Conservation (phyloP, 768 basidiomycete genomes). For the Hericium rajendrae region DNA sequence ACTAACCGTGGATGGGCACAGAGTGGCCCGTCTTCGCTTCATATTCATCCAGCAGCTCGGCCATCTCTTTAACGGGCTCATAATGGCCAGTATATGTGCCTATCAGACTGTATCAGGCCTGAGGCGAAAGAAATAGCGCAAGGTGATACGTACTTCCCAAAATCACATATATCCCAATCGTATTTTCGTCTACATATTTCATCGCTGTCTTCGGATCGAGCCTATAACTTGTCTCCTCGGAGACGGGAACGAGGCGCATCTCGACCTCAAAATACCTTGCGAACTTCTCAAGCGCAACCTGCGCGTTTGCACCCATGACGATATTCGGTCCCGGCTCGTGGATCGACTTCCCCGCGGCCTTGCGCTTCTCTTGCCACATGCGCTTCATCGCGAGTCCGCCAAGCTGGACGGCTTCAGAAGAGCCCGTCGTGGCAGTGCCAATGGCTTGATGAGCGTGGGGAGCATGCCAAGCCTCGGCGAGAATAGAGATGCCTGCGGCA, state of each 20-base stretch:
- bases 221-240: conserved; percentile 61
- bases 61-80: conserved; percentile 82
- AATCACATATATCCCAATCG: conserved; percentile 58
- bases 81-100: conserved; percentile 43
- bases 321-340: conserved; percentile 60
- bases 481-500: conserved; percentile 36
- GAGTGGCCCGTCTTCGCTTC: conserved; percentile 33
- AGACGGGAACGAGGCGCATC: conserved; percentile 52
- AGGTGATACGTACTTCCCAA: conserved; percentile 29
- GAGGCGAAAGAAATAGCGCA: neutral
- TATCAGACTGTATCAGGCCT: neutral
- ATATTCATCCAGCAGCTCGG: conserved; percentile 55
- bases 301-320: conserved; percentile 59
- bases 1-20: conserved; percentile 32
- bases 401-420: conserved; percentile 63
- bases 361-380: conserved; percentile 58
- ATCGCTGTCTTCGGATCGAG: conserved; percentile 62
- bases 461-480: conserved; percentile 62
- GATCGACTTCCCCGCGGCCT: conserved; percentile 55
- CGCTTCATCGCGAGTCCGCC: conserved; percentile 70
- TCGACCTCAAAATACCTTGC: conserved; percentile 63
- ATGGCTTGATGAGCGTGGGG: conserved; percentile 44
- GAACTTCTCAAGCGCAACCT: conserved; percentile 63
- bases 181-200: conserved; percentile 60
- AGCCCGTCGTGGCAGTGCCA: conserved; percentile 63